Percentiles rank a stretch among this genome's conserved stretches.
Conservation (phyloP, 768 basidiomycete species). For the Pleurotus cornucopiae region DNA sequence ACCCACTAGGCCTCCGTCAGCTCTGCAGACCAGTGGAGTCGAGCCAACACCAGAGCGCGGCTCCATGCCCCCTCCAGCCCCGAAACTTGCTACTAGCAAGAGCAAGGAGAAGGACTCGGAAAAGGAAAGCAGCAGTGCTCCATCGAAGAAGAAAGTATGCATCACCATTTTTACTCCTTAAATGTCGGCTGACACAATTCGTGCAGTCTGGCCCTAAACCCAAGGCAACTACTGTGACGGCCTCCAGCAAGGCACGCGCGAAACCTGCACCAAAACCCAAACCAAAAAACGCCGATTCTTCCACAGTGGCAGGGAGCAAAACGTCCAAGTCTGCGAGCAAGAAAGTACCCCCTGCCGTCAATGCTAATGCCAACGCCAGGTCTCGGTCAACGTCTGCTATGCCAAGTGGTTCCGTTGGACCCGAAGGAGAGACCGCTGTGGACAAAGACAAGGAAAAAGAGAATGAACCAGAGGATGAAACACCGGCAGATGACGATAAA, state of each 20-base stretch:
- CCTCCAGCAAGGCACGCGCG: constrained; percentile 20
- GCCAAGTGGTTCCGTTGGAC: constrained; percentile 41
- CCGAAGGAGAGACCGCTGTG: constrained; percentile 30
- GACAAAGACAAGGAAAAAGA: constrained; percentile 39
- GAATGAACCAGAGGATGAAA: constrained; percentile 43
- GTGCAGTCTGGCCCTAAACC: constrained; percentile 11
- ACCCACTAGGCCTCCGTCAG: constrained; percentile 6
- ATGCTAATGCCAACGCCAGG: constrained; percentile 34
- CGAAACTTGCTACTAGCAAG: constrained; percentile 18
- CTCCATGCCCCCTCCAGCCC: constrained; percentile 57
- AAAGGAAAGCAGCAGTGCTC: constrained; percentile 18
- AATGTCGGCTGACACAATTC: constrained; percentile 1
- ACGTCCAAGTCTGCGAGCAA: constrained; percentile 25
- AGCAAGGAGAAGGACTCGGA: constrained; percentile 26
- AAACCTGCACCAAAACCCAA: constrained; percentile 31
- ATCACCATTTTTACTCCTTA: constrained; percentile 25
- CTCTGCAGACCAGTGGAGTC: constrained; percentile 11
- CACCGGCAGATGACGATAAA: constrained; percentile 56
- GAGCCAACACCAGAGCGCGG: constrained; percentile 37
- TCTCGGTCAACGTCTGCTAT: constrained; percentile 72
- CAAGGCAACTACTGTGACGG: constrained; percentile 19
- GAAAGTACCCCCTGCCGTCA: constrained; percentile 15
- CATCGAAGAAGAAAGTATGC: constrained; percentile 39
- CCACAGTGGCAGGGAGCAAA: constrained; percentile 15
- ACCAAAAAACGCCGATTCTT: constrained; percentile 16